Evolutionary conservation across 179 eudicot species (phyloP).

Genomic region (Spergularia azorica): DNA sequence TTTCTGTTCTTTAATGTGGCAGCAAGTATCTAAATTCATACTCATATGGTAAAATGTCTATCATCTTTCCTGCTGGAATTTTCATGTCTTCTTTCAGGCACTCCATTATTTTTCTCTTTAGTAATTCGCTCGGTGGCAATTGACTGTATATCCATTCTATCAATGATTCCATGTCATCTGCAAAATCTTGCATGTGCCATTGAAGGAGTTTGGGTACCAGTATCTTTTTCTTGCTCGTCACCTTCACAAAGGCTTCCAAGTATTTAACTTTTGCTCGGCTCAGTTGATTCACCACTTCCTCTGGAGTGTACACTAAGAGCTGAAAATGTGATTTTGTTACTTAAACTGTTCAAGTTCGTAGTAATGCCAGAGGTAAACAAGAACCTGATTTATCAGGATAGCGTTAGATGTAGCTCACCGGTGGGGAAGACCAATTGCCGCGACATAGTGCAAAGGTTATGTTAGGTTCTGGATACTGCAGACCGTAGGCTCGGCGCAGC

Average conservation of each 20-base stretch:
- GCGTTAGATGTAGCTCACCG: constrained; percentile 45
- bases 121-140: constrained; percentile 54
- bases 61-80: constrained; percentile 51
- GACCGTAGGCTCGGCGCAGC: constrained; percentile 75
- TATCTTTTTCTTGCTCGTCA: constrained; percentile 76
- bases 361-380: neutral
- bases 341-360: constrained; percentile 12
- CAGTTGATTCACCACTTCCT: constrained; percentile 73
- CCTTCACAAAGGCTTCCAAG: constrained; percentile 79
- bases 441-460: constrained; percentile 87
- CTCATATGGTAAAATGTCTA: constrained; percentile 68
- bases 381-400: neutral
- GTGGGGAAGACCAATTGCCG: constrained; percentile 94
- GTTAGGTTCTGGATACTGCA: constrained; percentile 88
- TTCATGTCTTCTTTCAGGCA: constrained; percentile 63
- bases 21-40: constrained; percentile 82
- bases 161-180: constrained; percentile 80
- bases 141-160: constrained; percentile 96
- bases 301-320: constrained; percentile 74
- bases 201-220: constrained; percentile 87
- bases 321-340: constrained; percentile 33
- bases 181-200: constrained; percentile 95
- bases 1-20: constrained; percentile 32
- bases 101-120: constrained; percentile 80
- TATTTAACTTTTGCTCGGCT: constrained; percentile 82